Base-by-base conservation (phyloP, 106 monocot genomes). In the Iris macrosiphon region DNA sequence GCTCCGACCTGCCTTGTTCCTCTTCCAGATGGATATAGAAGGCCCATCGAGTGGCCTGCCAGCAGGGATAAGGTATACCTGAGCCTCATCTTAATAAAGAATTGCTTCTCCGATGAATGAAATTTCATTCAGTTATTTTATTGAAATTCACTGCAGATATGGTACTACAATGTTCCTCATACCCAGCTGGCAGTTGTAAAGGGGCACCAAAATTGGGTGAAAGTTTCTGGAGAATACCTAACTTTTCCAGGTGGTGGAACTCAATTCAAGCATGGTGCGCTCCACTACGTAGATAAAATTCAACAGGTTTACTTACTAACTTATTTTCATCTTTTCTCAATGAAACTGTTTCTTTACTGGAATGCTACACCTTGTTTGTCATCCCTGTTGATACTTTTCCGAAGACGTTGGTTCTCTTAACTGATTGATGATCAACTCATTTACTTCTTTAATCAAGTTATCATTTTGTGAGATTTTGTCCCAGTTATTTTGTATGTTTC, bases 41-140 rank as follows among this genome's bases (percentile, higher is more conserved):
- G 38, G 23, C 59, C 79, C 39, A 79, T 95, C 28, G 50, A 82
- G 40, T 95, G 95, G 95, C 89, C 95, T 2, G 32, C 46, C 52
- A 95, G 95, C 72, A 78, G 89, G 64, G 76, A 89, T 25, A 95
- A 95, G 77, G 93, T 87, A 84, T n/a, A n/a, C n/a, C n/a, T n/a
- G n/a, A n/a, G n/a, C n/a, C n/a, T n/a, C n/a, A n/a, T n/a, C n/a
- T n/a, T n/a, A n/a, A n/a, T n/a, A n/a, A n/a, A n/a, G n/a, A n/a
- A n/a, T n/a, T n/a, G n/a, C 16, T 13, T 29, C 17, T 37, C 13
- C 49, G 6, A 4, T 35, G 13, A 2, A 19, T 5, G 52, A 53
- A 30, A 50, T 39, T 60, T 52, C 25, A 9, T 0, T 32, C 4
- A 25, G 22, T 29, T 4, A 27, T 15, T 44, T 16, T 13, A 8